Evolutionary conservation across 2,329 filamentous ascomycete species (phyloP), one percentile per base, ranked within the genome.

Genomic region (Talaromyces albobiverticillius): DNA sequence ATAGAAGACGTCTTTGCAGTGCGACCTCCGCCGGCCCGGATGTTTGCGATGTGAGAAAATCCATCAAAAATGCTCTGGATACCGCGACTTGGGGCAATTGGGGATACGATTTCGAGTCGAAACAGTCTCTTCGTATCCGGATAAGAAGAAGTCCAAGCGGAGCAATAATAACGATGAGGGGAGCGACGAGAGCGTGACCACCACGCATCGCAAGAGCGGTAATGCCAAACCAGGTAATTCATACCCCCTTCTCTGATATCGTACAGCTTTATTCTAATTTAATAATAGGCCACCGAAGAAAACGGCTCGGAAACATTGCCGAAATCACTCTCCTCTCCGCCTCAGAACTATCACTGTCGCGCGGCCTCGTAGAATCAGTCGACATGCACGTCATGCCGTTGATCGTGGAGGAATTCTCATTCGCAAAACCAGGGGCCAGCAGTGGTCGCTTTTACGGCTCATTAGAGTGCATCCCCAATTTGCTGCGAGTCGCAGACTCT

Each of bases 11-110:
- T 29, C 32, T 38, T 16, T 18, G 10, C 3, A 40, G 46, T 49
- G 46, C 22, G 46, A 49, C 36, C 14, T 36, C 18, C 46, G 46
- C 20, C 46, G 46, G 8, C 46, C 46, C 8, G 46, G 46, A n/a
- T 49, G 46, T 25, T 25, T 23, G 11, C 46, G 46, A 11, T 49
- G 46, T 22, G 46, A 49, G 26, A 49, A 49, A 29, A 31, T 49
- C 36, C 31, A 16, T 22, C 46, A 49, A 34, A 18, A 18, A 38
- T 40, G 46, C 22, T 49, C 46, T 26, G 46, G 46, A 20, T 49
- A 49, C 36, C 46, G 46, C 4, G 16, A 32, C 38, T 14, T 38
- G 20, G 14, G 31, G 10, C 11, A 2, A 6, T 5, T 13, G 9
- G 46, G 23, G 9, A 23, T 22, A 9, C 8, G 23, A n/a, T 49